A percentile compares a stretch with the other conserved stretches of the same genome.
phyloP scores from a whole-genome alignment of 768 basidiomycete genomes.

The Russula ochroleuca region DNA sequence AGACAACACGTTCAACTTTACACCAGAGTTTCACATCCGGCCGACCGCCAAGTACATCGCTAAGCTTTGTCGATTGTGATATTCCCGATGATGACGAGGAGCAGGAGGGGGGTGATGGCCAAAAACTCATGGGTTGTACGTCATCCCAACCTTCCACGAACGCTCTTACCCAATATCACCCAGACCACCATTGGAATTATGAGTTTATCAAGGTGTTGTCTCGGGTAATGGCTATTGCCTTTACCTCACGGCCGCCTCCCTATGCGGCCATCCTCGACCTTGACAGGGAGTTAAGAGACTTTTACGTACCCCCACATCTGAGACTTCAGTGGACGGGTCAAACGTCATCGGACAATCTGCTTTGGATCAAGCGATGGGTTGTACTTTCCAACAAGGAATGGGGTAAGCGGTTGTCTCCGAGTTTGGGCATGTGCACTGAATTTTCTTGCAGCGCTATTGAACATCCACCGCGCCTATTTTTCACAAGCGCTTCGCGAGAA shows the following conservation, averaged over 20 bases:
- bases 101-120: conserved; percentile 6
- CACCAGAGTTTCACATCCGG: conserved; percentile 32
- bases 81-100: conserved; percentile 27
- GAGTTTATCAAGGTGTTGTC: conserved; percentile 50
- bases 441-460: conserved; percentile 47
- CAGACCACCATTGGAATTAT: conserved; percentile 52
- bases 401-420: conserved; percentile 28
- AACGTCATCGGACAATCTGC: conserved; percentile 5
- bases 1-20: background rate
- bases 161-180: background rate
- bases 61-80: conserved; percentile 31
- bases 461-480: conserved; percentile 65
- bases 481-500: conserved; percentile 60
- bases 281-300: conserved; percentile 59
- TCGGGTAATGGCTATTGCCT: conserved; percentile 34
- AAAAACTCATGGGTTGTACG: conserved; percentile 22
- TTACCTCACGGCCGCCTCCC: conserved; percentile 42
- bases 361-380: conserved; percentile 25
- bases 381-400: conserved; percentile 32
- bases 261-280: conserved; percentile 53
- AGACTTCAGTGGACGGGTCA: conserved; percentile 35
- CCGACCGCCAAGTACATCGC: conserved; percentile 29
- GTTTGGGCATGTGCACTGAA: conserved; percentile 11
- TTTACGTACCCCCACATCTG: conserved; percentile 46
- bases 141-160: background rate